Base-by-base conservation (phyloP, 2,329 filamentous ascomycete genomes). In the Diaporthe citrichinensis region DNA sequence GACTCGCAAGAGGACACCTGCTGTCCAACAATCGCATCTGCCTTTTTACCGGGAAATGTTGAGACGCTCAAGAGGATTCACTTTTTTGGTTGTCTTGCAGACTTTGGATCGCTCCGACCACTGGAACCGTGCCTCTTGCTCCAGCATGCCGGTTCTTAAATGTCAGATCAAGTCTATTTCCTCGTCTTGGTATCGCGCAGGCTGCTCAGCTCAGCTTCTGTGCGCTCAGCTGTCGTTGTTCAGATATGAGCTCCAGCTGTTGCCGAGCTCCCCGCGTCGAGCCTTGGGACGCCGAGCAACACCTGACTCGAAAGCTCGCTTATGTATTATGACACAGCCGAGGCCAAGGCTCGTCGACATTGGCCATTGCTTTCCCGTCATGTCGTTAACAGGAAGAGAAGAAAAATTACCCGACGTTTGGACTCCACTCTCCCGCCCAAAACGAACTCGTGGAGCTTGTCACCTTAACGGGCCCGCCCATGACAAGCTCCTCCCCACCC, bases 401-500 rank as follows among this genome's bases (percentile, higher is more conserved):
- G 23, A 68, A 10, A 39, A 53, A 68, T 51, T 39, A 53, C 46
- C 65, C 34, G 46, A 41, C 46, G 65, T 55, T 69, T 39, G 46
- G 23, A 69, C 65, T 55, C 65, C 65, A 69, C 65, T 39, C n/a
- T 69, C 5, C 49, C 49, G 49, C 34, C 8, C 49, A 15, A 69
- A 69, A 69, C 65, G 65, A 69, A 69, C 65, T 69, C 49, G 65
- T 69, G 65, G 65, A 69, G 65, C 65, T 39, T 69, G 65, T 55
- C 65, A 41, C 23, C 15, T 31, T 31, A 55, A n/a, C n/a, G 65
- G 65, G 49, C 65, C 65, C 65, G 49, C 62, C 62, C 62, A 36
- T 67, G 61, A 67, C 61, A 67, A 49, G 61, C 61, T 59, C 25
- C 28, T 14, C 17, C 41, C 41, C 41, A 31, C 61, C 61, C 44